Conservation (phyloP, 2,329 filamentous ascomycete species). For the Myriosclerotinia duriaeana region DNA sequence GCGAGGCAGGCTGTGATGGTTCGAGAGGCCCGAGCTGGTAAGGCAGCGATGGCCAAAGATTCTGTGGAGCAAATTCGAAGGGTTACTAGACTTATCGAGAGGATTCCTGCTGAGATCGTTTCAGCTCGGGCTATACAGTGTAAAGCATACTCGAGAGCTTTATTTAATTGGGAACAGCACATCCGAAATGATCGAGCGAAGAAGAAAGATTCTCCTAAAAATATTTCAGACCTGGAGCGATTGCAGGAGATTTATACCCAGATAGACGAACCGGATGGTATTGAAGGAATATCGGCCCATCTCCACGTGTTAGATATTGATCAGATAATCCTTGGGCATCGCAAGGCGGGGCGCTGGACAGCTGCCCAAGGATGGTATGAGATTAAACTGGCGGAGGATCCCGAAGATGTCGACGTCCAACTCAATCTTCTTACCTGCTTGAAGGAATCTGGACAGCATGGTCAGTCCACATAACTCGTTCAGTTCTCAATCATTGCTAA, state of each 20-base stretch:
- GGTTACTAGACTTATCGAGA: constrained; percentile 71
- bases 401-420: constrained; percentile 74
- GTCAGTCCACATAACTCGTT: constrained; percentile 48
- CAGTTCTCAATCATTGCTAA: constrained; percentile 22
- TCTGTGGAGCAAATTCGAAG: constrained; percentile 49
- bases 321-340: constrained; percentile 88
- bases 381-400: constrained; percentile 77
- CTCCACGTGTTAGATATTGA: constrained; percentile 85
- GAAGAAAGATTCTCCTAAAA: constrained; percentile 41
- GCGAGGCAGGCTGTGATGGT: constrained; percentile 48
- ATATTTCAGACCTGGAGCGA: constrained; percentile 69
- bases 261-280: constrained; percentile 95
- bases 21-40: constrained; percentile 5
- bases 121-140: constrained; percentile 89
- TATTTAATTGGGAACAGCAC: constrained; percentile 94
- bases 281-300: constrained; percentile 90
- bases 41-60: constrained; percentile 43
- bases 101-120: constrained; percentile 68
- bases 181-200: constrained; percentile 54
- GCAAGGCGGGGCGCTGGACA: constrained; percentile 89
- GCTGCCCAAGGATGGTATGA: constrained; percentile 98
- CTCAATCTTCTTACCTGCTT: constrained; percentile 82
- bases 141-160: constrained; percentile 83
- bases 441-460: constrained; percentile 93
- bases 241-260: constrained; percentile 94